Percentiles rank a stretch among this genome's conserved stretches.
phyloP scores from a whole-genome alignment of 345 rosid species.

The Rhodamnia rubescens region DNA sequence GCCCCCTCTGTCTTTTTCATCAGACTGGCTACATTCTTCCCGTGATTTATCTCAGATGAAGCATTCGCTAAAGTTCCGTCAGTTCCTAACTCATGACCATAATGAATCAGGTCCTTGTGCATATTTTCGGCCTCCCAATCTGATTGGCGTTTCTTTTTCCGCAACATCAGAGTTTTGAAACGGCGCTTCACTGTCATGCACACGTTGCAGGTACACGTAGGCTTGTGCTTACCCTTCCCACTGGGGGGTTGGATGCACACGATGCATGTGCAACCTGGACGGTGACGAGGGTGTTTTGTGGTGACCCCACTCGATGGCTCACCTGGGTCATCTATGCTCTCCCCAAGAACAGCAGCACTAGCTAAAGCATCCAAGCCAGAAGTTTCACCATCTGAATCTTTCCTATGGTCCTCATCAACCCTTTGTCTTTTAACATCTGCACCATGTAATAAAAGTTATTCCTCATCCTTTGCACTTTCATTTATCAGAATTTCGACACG shows the following conservation, averaged over 20 bases:
- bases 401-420: slow-evolving; percentile 25
- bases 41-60: slow-evolving; percentile 2
- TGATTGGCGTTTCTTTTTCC: slow-evolving; percentile 75
- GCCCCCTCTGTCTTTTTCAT: slow-evolving; percentile 9
- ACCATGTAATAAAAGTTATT: neutral
- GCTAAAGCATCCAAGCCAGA: slow-evolving; percentile 70
- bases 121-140: slow-evolving; percentile 25
- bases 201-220: slow-evolving; percentile 68
- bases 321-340: slow-evolving; percentile 35
- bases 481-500: slow-evolving; percentile 12
- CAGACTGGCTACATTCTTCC: slow-evolving; percentile 23
- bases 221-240: slow-evolving; percentile 84
- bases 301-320: slow-evolving; percentile 41
- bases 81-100: slow-evolving; percentile 18
- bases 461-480: neutral
- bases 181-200: slow-evolving; percentile 94
- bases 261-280: slow-evolving; percentile 89
- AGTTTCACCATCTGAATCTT: slow-evolving; percentile 41
- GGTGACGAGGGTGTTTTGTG: slow-evolving; percentile 92
- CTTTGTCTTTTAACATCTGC: slow-evolving; percentile 72
- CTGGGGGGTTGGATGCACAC: slow-evolving; percentile 99
- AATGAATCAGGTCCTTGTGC: slow-evolving; percentile 8
- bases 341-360: slow-evolving; percentile 60
- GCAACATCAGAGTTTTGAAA: slow-evolving; percentile 78
- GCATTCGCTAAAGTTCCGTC: slow-evolving; percentile 4